A percentile compares a stretch with the other conserved stretches of the same genome.
phyloP scores from a whole-genome alignment of 2,329 filamentous ascomycete genomes.

The Ophiostoma sp. region DNA sequence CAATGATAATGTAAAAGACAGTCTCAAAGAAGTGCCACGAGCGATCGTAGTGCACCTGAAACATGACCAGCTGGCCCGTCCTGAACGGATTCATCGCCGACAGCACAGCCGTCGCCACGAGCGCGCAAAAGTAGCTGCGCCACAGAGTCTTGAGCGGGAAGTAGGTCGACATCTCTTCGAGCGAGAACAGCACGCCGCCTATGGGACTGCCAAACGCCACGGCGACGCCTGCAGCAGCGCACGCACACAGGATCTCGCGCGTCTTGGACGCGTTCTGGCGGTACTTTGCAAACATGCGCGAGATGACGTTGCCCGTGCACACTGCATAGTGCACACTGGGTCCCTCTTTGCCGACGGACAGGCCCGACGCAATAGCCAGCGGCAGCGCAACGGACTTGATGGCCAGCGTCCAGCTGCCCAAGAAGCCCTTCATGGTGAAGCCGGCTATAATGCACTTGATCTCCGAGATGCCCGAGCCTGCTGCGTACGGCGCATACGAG shows the following conservation, averaged over 20 bases:
- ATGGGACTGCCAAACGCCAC: slow-evolving; percentile 98
- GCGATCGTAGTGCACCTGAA: slow-evolving; percentile 91
- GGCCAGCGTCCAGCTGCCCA: slow-evolving; percentile 81
- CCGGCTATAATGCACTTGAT: slow-evolving; percentile 99
- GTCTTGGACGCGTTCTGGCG: slow-evolving; percentile 88
- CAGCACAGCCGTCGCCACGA: slow-evolving; percentile 88
- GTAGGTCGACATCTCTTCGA: slow-evolving; percentile 96
- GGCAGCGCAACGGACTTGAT: slow-evolving; percentile 93
- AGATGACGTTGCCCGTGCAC: slow-evolving; percentile 95
- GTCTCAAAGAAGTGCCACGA: slow-evolving; percentile 98
- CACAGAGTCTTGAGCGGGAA: slow-evolving; percentile 97
- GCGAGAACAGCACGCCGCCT: slow-evolving; percentile 88
- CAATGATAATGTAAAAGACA: slow-evolving; percentile 85
- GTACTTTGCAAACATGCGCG: slow-evolving; percentile 87
- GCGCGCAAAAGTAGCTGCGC: slow-evolving; percentile 95
- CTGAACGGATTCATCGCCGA: slow-evolving; percentile 96
- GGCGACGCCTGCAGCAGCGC: slow-evolving; percentile 87
- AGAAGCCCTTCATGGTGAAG: slow-evolving; percentile 98
- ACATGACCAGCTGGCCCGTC: slow-evolving; percentile 98
- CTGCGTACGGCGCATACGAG: slow-evolving; percentile 89
- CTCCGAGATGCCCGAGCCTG: slow-evolving; percentile 93
- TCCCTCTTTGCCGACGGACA: slow-evolving; percentile 95
- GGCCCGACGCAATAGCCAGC: slow-evolving; percentile 83
- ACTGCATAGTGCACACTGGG: slow-evolving; percentile 99
- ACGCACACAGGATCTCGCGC: slow-evolving; percentile 88